phyloP scores from a whole-genome alignment of 306 rosid species.

The Malus domestica region ASM211411v1 NC_041803.1:26821001-26821500 shows the following conservation, averaged over 20 bases:
- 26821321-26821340: slow-evolving; percentile 57
- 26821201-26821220: slow-evolving; percentile 68
- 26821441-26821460: slow-evolving; percentile 67
- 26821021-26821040: slow-evolving; percentile 37
- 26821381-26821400: slow-evolving; percentile 69
- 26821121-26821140: slow-evolving; percentile 60
- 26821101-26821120: slow-evolving; percentile 54
- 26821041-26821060: slow-evolving; percentile 70
- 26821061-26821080: slow-evolving; percentile 75
- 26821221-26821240: slow-evolving; percentile 84
- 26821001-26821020: neutral
- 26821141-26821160: slow-evolving; percentile 71
- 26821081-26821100: slow-evolving; percentile 70
- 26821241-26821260: slow-evolving; percentile 66
- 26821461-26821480: slow-evolving; percentile 67
- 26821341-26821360: slow-evolving; percentile 57
- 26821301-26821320: slow-evolving; percentile 51
- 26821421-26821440: slow-evolving; percentile 80
- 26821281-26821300: slow-evolving; percentile 62
- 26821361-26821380: slow-evolving; percentile 54
- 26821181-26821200: slow-evolving; percentile 52
- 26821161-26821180: slow-evolving; percentile 74
- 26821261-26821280: slow-evolving; percentile 54
- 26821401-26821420: slow-evolving; percentile 59
- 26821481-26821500: slow-evolving; percentile 72